A percentile compares a stretch with the other conserved stretches of the same genome.
Evolutionary conservation across 2,329 filamentous ascomycete species (phyloP).

Genomic region (Aspergillus terreus): DNA sequence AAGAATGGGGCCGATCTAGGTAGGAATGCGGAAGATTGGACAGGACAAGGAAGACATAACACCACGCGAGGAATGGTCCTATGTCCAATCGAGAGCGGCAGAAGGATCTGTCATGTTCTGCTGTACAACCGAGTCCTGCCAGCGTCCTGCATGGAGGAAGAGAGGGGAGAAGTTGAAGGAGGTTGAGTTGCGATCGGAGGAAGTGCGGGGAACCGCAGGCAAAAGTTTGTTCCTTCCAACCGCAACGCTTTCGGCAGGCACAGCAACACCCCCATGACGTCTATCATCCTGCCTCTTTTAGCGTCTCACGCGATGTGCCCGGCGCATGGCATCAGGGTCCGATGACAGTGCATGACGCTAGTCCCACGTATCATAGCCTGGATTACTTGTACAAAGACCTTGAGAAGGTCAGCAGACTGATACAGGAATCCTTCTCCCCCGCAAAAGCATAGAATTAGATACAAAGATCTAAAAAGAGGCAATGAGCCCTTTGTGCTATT

Average conservation of each 20-base stretch:
- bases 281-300: not conserved
- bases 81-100: constrained; percentile 1
- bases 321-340: not conserved
- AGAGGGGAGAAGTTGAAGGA: constrained; percentile 1
- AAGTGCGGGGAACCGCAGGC: constrained; percentile 1
- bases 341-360: not conserved
- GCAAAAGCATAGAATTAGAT: not conserved
- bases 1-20: not conserved
- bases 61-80: not conserved
- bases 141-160: not conserved
- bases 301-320: not conserved
- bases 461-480: not conserved
- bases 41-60: not conserved
- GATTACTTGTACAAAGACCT: not conserved
- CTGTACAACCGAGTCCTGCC: constrained; percentile 1
- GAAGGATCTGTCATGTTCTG: not conserved
- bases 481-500: not conserved
- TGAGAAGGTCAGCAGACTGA: not conserved
- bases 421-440: not conserved
- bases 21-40: not conserved
- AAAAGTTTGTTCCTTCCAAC: not conserved
- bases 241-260: no score
- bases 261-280: not conserved
- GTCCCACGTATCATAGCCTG: not conserved
- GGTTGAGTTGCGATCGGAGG: not conserved